Evolutionary conservation across 305 asterid genomes (phyloP).

Genomic region (Solanum aculeatissimum): DNA sequence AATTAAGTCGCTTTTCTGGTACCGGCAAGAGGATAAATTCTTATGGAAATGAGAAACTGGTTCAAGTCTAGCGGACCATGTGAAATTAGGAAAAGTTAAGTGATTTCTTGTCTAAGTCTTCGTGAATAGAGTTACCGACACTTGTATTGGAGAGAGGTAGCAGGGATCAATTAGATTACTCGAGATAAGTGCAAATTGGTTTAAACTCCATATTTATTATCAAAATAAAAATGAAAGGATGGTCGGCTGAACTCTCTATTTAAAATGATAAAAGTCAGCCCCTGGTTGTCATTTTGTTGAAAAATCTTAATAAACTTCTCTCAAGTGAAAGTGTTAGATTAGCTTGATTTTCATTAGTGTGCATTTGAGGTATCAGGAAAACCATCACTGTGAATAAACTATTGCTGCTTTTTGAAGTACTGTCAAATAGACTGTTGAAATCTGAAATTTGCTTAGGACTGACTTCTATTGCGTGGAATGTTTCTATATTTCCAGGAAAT

Average conservation of each 20-base stretch:
- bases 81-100: not conserved
- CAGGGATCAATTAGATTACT: not conserved
- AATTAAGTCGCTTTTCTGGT: not conserved
- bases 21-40: not conserved
- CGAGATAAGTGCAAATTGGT: not conserved
- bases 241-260: not conserved
- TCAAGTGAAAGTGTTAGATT: not conserved
- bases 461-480: not conserved
- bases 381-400: not conserved
- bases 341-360: not conserved
- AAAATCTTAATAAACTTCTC: not conserved
- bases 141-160: not conserved
- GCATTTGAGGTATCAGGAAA: not conserved
- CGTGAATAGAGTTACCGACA: not conserved
- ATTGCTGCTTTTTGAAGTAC: not conserved
- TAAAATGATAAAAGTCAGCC: not conserved
- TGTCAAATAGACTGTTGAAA: not conserved
- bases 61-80: not conserved
- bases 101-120: not conserved
- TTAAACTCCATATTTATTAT: not conserved
- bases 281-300: not conserved
- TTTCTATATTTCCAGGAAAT: constrained; percentile 46
- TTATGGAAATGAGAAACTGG: not conserved
- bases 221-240: not conserved
- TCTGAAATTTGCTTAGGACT: not conserved